These are phyloP conservation scores for Pichia cephalocereana DNA, from an alignment of 805 yeast genomes.

Conservation along the genomic window DNA sequence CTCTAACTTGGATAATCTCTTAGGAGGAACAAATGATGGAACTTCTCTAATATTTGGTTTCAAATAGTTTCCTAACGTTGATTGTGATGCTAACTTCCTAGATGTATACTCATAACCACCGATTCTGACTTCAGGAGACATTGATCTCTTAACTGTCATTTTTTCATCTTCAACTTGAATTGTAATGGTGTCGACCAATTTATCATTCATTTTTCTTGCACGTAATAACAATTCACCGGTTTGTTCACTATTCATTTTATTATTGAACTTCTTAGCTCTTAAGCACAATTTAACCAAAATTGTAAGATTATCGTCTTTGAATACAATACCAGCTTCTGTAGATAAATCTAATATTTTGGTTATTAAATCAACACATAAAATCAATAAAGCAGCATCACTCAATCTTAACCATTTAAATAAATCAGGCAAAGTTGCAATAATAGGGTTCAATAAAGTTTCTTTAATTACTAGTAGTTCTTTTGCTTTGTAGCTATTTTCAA, in stretches of 20 bases:
- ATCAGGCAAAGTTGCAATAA: slow-evolving; percentile 54
- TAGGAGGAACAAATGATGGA: slow-evolving; percentile 11
- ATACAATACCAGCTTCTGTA: slow-evolving; percentile 37
- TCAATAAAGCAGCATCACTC: slow-evolving; percentile 66
- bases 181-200: slow-evolving; percentile 44
- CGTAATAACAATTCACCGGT: slow-evolving; percentile 50
- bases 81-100: slow-evolving; percentile 6
- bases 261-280: slow-evolving; percentile 58
- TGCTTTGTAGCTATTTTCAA: slow-evolving; percentile 11
- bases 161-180: slow-evolving; percentile 32
- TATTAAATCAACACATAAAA: slow-evolving; percentile 64
- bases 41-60: slow-evolving; percentile 2
- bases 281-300: slow-evolving; percentile 53
- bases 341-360: slow-evolving; percentile 60
- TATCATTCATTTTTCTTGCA: slow-evolving; percentile 47
- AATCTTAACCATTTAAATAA: slow-evolving; percentile 76
- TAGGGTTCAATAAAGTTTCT: slow-evolving; percentile 35
- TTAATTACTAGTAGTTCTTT: slow-evolving; percentile 13
- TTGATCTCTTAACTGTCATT: slow-evolving; percentile 1
- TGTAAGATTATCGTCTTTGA: slow-evolving; percentile 47
- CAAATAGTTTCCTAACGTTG: slow-evolving; percentile 7
- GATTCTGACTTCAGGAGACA: slow-evolving; percentile 3
- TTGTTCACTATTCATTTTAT: slow-evolving; percentile 61
- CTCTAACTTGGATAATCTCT: slow-evolving; percentile 20
- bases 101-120: slow-evolving; percentile 6